Conservation (phyloP, 2,329 filamentous ascomycete species). For the Xylariaceae sp. region DNA sequence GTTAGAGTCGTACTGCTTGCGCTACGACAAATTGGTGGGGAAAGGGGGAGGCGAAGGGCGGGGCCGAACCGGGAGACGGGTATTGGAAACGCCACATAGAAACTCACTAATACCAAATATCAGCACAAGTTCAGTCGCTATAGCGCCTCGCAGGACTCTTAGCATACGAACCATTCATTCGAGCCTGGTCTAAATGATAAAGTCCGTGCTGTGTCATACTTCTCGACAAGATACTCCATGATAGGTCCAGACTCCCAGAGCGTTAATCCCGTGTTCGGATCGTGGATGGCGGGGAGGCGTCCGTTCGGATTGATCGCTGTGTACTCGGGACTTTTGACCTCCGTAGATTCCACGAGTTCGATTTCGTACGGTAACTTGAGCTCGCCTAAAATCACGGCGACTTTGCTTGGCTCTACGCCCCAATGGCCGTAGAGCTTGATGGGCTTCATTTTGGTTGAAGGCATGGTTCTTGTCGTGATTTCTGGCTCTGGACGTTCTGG, state of each 20-base stretch:
- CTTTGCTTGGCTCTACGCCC: constrained; percentile 28
- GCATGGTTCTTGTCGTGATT: no score
- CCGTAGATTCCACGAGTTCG: neutral
- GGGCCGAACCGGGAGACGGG: no score
- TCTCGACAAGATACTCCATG: constrained; percentile 9
- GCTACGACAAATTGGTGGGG: no score
- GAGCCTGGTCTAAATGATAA: constrained; percentile 31
- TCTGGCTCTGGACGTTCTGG: no score
- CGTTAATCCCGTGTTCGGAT: constrained; percentile 9
- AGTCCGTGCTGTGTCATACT: constrained; percentile 35
- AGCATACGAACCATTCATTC: constrained; percentile 23
- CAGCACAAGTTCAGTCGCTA: no score
- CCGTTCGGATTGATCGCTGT: constrained; percentile 12
- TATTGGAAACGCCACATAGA: no score
- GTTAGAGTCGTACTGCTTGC: no score
- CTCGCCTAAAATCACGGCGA: constrained; percentile 25
- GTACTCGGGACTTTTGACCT: constrained; percentile 7
- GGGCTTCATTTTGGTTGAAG: constrained; percentile 20
- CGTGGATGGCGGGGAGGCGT: constrained; percentile 11
- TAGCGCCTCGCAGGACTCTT: no score
- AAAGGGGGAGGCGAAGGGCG: no score
- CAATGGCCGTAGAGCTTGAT: constrained; percentile 24
- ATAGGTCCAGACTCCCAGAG: constrained; percentile 17
- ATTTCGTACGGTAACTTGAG: constrained; percentile 27
- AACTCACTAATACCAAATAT: no score